These are phyloP conservation scores for Chamaecyparis obtusa DNA, from an alignment of 75 land plant species.

Conservation along the genomic window DNA sequence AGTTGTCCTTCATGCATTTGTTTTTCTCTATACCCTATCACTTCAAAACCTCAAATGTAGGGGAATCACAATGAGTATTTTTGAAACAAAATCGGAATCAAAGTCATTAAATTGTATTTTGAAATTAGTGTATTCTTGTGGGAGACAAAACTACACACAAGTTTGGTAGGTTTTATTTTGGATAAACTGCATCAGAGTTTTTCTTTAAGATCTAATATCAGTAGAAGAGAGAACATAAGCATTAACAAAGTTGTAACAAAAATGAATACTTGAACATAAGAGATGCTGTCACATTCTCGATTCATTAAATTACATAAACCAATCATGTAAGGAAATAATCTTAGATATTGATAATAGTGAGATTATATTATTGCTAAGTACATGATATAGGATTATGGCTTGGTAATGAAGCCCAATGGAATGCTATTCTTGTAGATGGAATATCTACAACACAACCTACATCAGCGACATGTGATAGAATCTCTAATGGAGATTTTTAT, in stretches of 20 bases:
- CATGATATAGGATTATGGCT: neutral
- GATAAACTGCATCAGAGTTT: neutral
- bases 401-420: neutral
- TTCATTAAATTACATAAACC: neutral
- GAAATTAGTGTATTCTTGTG: neutral
- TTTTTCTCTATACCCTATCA: neutral
- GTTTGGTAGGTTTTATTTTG: neutral
- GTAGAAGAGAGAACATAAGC: neutral
- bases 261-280: neutral
- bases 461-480: neutral
- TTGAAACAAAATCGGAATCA: neutral
- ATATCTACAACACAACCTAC: neutral
- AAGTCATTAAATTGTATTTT: neutral
- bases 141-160: neutral
- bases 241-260: neutral
- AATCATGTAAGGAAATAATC: neutral
- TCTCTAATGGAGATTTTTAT: neutral
- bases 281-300: neutral
- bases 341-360: neutral
- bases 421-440: neutral
- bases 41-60: neutral
- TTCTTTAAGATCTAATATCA: neutral
- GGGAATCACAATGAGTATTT: neutral
- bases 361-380: neutral
- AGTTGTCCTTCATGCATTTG: neutral